Evolutionary conservation across 345 rosid species (phyloP), one percentile per base, ranked within the genome.

Genomic region (Eutrema heterophyllum): DNA sequence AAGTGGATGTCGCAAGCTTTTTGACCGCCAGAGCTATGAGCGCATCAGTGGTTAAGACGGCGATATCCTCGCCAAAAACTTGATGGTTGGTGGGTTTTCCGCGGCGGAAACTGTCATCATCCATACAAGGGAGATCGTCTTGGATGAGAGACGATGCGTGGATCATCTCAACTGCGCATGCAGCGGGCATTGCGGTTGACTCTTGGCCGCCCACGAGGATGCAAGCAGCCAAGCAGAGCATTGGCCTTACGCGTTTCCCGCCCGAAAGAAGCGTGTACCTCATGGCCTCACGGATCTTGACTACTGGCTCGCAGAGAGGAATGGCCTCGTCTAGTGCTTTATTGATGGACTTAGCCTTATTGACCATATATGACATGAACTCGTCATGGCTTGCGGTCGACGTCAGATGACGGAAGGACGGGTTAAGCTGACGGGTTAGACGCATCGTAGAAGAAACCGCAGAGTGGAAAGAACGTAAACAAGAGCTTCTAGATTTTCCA

Each of bases 51-150:
- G 48, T 15, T 14, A 44, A 44, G 18, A 44, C n/a, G 2, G 48
- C 48, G 7, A 14, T 44, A 15, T 44, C 48, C 1, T 44, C 48
- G 18, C 48, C 48, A 8, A 5, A 44, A 6, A 44, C 6, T 2
- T 44, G 14, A 15, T 44, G 48, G 48, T 5, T 44, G n/a, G 48
- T 44, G 48, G 16, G 8, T 6, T n/a, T 44, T 44, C 48, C 48
- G 1, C 48, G 15, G 6, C 18, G 48, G 48, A 44, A 3, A 6
- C 48, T 87, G 38, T 88, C 92, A 75, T 85, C 81, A 59, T 88
- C 94, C 93, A 88, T 90, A 24, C 91, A 85, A 50, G 91, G 91
- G 15, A 88, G 86, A 51, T 90, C 91, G 59, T 90, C 96, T 39
- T 83, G 88, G 33, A 90, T 88, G 32, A 90, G 75, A 0, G 93